These are phyloP conservation scores for Erucastrum elatum DNA, from an alignment of 345 rosid species.

Conservation along the genomic window DNA sequence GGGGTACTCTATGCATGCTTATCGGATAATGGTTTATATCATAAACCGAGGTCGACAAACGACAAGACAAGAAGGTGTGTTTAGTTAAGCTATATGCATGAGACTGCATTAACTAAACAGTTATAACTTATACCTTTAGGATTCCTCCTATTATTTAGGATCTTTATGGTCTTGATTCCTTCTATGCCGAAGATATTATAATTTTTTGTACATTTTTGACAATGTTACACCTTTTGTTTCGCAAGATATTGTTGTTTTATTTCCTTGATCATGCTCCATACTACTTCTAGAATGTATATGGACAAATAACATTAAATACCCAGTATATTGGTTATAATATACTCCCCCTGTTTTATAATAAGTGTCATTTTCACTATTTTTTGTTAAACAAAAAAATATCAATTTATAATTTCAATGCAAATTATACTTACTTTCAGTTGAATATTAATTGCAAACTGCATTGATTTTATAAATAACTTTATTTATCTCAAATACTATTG, in stretches of 20 bases:
- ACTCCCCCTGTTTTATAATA: too few relatives aligned
- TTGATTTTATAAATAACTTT: too few relatives aligned
- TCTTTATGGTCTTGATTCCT: slow-evolving; percentile 26
- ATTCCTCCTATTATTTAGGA: slow-evolving; percentile 34
- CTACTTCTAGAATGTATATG: slow-evolving; percentile 16
- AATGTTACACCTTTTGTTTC: slow-evolving; percentile 11
- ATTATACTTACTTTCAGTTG: too few relatives aligned
- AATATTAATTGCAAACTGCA: too few relatives aligned
- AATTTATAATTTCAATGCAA: too few relatives aligned
- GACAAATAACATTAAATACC: not conserved
- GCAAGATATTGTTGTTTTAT: slow-evolving; percentile 10
- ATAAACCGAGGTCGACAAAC: slow-evolving; percentile 23
- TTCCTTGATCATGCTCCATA: not conserved
- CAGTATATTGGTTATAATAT: not conserved
- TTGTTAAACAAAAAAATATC: too few relatives aligned
- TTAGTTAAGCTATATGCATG: slow-evolving; percentile 28
- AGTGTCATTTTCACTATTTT: too few relatives aligned
- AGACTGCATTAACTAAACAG: slow-evolving; percentile 16
- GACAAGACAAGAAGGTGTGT: slow-evolving; percentile 20
- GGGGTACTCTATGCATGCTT: slow-evolving; percentile 10
- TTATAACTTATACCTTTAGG: not conserved
- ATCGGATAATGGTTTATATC: slow-evolving; percentile 26
- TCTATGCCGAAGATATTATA: slow-evolving; percentile 34
- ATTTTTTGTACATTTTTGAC: slow-evolving; percentile 12
- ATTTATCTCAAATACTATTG: too few relatives aligned